A percentile compares a stretch with the other conserved stretches of the same genome.
phyloP scores from a whole-genome alignment of 2,329 filamentous ascomycete species.

The Penicillium occitanis region DNA sequence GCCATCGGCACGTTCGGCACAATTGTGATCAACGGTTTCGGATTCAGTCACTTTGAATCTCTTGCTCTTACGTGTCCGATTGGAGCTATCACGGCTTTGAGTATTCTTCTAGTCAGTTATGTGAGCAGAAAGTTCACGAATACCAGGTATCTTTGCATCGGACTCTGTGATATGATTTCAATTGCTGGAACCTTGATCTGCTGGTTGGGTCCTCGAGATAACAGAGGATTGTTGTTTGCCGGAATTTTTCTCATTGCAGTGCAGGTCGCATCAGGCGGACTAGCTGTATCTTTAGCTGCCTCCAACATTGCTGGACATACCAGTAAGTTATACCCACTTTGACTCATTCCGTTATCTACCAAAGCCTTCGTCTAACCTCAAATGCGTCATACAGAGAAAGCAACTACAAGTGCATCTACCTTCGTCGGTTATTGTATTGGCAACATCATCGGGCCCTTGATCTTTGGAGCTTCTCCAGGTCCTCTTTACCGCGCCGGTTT shows the following conservation, averaged over 20 bases:
- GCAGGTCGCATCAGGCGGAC: slow-evolving; percentile 16
- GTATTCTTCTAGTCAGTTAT: slow-evolving; percentile 8
- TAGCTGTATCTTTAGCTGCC: slow-evolving; percentile 16
- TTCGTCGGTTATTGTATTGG: slow-evolving; percentile 16
- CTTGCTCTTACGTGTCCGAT: slow-evolving; percentile 15
- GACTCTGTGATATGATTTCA: neutral
- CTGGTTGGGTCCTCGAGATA: slow-evolving; percentile 9
- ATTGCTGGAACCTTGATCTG: slow-evolving; percentile 14
- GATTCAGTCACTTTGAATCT: slow-evolving; percentile 14
- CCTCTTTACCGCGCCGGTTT: slow-evolving; percentile 2
- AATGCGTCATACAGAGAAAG: slow-evolving; percentile 8
- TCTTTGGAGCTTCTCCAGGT: slow-evolving; percentile 16
- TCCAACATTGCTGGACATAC: slow-evolving; percentile 17
- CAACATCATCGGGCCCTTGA: slow-evolving; percentile 15
- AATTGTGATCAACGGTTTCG: slow-evolving; percentile 18
- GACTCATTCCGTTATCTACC: neutral
- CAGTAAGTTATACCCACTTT: neutral
- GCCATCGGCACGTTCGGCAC: slow-evolving; percentile 16
- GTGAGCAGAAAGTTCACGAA: neutral
- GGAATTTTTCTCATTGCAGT: slow-evolving; percentile 16
- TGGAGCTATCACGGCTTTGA: slow-evolving; percentile 11
- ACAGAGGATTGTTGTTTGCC: slow-evolving; percentile 14
- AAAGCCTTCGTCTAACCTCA: neutral
- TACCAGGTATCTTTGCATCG: neutral
- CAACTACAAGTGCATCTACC: slow-evolving; percentile 13